Evolutionary conservation across 805 yeast genomes (phyloP), one percentile per base, ranked within the genome.

Genomic region (Candida easanensis): DNA sequence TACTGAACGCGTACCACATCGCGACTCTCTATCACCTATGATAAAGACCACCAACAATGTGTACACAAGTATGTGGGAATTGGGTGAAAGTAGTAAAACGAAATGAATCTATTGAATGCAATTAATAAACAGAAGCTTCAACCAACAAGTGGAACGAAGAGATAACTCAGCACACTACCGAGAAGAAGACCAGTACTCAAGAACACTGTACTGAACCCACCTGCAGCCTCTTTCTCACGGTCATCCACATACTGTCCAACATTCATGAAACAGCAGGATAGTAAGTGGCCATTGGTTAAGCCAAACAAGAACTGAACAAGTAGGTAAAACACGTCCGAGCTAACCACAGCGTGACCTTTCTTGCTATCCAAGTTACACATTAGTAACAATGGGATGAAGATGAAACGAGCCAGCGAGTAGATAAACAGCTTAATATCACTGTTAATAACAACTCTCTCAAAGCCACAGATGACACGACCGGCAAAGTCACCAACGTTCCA

Each of bases 401-500:
- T 37, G 14, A 76, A 53, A 46, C 97, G 70, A 0, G 66, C 54
- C 1, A 80, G 31, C 0, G 95, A 71, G 53, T 82, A 84, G 4
- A 60, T 21, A 7, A 86, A 66, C 44, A 85, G 63, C 13, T 59
- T 63, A 5, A 51, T 45, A 15, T 80, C 79, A 25, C 63, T 62
- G 10, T 53, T 53, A 15, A 84, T 65, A 14, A 71, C 74, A 46
- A 74, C 63, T 11, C 48, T 26, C 1, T 67, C 64, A 40, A 54
- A 60, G 2, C 86, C 80, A 71, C 96, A 80, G 27, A 74, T 48
- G 4, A 88, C 60, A 36, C 99, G 71, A 2, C 97, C 97, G 3
- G 70, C 62, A 21, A 93, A 69, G 60, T 91, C 99, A 16, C 98
- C 98, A 13, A 79, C 44, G 62, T 91, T 91, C 99, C 99, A 91